Evolutionary conservation across 78 protist genomes (phyloP).

Genomic region (Anaeramoeba ignava): DNA sequence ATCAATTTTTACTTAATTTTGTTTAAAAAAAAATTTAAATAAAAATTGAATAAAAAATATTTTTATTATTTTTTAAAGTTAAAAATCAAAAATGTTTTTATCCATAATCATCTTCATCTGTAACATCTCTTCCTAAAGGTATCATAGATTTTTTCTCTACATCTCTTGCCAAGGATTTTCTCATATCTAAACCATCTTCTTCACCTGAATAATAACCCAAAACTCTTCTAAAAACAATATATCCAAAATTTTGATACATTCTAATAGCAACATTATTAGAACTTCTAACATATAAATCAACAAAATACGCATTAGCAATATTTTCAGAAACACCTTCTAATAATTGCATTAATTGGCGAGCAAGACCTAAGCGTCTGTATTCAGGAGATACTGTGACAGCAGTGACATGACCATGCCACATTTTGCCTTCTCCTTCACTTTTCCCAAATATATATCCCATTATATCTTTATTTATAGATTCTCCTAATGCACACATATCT

Average conservation of each 20-base stretch:
- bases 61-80: too few species aligned
- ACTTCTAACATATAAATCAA: neutral
- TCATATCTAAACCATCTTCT: conserved; percentile 1
- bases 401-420: neutral
- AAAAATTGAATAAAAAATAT: too few species aligned
- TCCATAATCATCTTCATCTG: neutral
- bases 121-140: neutral
- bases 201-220: neutral
- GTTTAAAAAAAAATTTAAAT: too few species aligned
- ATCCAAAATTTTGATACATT: neutral
- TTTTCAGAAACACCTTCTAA: neutral
- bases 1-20: too few species aligned
- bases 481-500: neutral
- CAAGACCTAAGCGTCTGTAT: neutral
- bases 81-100: too few species aligned
- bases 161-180: neutral
- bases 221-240: neutral
- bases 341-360: neutral
- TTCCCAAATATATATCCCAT: neutral
- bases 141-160: neutral
- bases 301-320: neutral
- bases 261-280: neutral
- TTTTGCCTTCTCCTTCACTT: neutral
- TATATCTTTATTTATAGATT: neutral
- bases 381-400: neutral